Base-by-base conservation (phyloP, 495 filamentous ascomycete species). In the Melanomma pulvis-pyrius region DNA sequence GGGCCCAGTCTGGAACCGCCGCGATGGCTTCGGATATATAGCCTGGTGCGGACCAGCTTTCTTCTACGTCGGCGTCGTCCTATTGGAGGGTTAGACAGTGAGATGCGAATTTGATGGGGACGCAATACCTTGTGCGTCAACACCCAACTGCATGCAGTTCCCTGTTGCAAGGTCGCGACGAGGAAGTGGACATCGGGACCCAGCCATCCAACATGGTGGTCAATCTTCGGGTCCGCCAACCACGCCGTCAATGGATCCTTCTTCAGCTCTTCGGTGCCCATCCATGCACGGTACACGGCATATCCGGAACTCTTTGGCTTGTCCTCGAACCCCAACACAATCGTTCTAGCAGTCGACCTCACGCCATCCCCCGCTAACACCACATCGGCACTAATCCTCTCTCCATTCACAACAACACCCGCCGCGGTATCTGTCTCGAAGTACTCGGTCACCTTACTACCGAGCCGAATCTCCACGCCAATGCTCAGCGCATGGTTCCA, bases 311-410 rank as follows among this genome's bases (percentile, higher is more conserved):
- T 74, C 74, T 86, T 84, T 0, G 86, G 84, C 59, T 81, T 82
- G 68, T 87, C 86, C 61, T 88, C 84, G 54, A 83, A 83, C 2
- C 86, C 86, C 7, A 88, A 76, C 47, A 87, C 84, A 46, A 88
- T 81, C 59, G 82, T 86, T 41, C 85, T 73, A 13, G 84, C 84
- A 34, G 77, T 80, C 17, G 82, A 85, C n/a, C 86, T 76, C 8
- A 88, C 83, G 0, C 87, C 87, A 66, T 89, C 86, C 21, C 85
- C 86, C 4, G 84, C 85, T 26, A 89, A 71, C 0, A 88, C 83
- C 5, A 87, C 78, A 66, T 89, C 82, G 0, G 76, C 87, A 0
- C 72, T 66, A 13, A 86, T 74, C 11, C 77, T 76, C 73, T 86
- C 81, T n/a, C 80, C 83, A 41, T 78, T 79, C 13, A 83, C 77